Percentiles rank a stretch among this genome's conserved stretches.
Evolutionary conservation across 2,329 filamentous ascomycete genomes (phyloP).

Genomic region (Conoideocrella luteorostrata): DNA sequence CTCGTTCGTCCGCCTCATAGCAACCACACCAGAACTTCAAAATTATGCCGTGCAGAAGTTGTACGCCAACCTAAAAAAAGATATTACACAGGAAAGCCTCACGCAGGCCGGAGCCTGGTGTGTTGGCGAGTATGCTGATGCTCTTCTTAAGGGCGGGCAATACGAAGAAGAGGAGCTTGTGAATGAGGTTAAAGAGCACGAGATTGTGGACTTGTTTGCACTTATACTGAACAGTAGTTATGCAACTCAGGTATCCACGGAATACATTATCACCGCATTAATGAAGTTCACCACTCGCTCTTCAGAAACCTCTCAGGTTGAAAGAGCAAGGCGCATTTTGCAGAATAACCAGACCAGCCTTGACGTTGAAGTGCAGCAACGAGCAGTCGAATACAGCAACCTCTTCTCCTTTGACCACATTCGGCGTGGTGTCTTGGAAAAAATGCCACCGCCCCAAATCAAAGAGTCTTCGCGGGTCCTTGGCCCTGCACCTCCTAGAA

Average conservation of each 20-base stretch:
- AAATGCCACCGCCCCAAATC: conserved; percentile 96
- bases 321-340: conserved; percentile 74
- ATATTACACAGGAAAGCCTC: conserved; percentile 94
- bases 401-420: conserved; percentile 88
- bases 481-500: conserved; percentile 64
- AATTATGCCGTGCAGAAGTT: conserved; percentile 96
- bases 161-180: conserved; percentile 94
- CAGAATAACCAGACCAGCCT: conserved; percentile 75
- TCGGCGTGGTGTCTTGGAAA: conserved; percentile 83
- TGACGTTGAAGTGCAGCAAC: conserved; percentile 92
- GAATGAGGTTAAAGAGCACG: conserved; percentile 71
- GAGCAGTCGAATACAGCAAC: conserved; percentile 91
- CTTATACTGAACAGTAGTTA: conserved; percentile 93
- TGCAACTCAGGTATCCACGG: conserved; percentile 80
- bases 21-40: conserved; percentile 88
- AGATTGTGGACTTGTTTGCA: conserved; percentile 87
- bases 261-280: conserved; percentile 91
- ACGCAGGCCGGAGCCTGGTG: conserved; percentile 94
- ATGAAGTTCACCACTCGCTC: conserved; percentile 93
- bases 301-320: conserved; percentile 75
- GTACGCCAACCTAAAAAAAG: conserved; percentile 83
- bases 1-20: conserved; percentile 91
- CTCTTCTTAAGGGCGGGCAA: conserved; percentile 78
- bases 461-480: conserved; percentile 90
- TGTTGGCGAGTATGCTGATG: conserved; percentile 93